Evolutionary conservation across 2,329 filamentous ascomycete species (phyloP), one percentile per base, ranked within the genome.

Genomic region (Macrophomina tecta): DNA sequence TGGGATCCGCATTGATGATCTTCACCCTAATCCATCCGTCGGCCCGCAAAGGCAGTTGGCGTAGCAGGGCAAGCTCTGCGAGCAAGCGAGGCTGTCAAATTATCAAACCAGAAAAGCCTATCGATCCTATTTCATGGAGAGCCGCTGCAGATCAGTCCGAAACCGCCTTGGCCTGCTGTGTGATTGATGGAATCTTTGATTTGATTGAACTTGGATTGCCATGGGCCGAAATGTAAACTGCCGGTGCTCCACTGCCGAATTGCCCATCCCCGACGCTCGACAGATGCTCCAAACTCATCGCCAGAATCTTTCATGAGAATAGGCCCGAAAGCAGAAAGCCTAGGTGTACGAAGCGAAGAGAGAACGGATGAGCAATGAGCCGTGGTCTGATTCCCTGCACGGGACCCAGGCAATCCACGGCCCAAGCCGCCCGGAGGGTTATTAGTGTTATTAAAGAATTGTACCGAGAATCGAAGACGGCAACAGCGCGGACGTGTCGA

Each of bases 391-490:
- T 38, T 12, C n/a, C 52, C n/a, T 38, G 28, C 56, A 46, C 11
- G 56, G 40, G 8, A 28, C 8, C 18, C 28, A n/a, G n/a, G 28
- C 11, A 32, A 49, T 9, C 12, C 42, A 49, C 58, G n/a, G 45
- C 30, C 18, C 38, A 62, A 49, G 58, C 58, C 58, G 58, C 58
- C 58, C 42, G 23, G 18, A 23, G 23, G 62, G 42, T 45, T 46
- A 53, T 64, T 53, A 55, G 48, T 55, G 62, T 45, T 34, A 64
- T 64, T 64, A 64, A 55, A 64, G 49, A 64, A 51, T 45, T 64
- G 49, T 64, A 53, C 62, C 62, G 62, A 64, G 62, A 64, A 64
- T 42, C 28, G 62, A 42, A 45, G 49, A 32, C 30, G 38, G 16
- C 18, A 45, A 55, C 9, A 28, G 38, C 40, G 48, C 61, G 38